phyloP scores from a whole-genome alignment of 2,329 filamentous ascomycete genomes.

The Dactylellina parvicollis region DNA sequence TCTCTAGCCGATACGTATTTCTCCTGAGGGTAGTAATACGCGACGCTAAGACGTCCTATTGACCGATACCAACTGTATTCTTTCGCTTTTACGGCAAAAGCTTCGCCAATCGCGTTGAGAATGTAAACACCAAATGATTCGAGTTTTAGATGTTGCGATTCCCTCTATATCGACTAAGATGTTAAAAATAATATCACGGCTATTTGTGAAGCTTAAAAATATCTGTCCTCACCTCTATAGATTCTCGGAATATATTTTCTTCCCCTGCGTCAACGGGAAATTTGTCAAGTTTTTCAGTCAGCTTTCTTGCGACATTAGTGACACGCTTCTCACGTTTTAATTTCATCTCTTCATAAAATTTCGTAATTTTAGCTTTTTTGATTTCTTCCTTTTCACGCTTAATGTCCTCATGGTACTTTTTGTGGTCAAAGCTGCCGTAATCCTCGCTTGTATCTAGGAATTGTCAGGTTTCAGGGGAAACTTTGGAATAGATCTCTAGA shows the following conservation, averaged over 20 bases:
- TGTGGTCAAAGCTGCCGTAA: conserved; percentile 8
- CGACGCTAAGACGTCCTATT: conserved; percentile 17
- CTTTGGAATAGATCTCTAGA: neutral
- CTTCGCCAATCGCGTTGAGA: conserved; percentile 33
- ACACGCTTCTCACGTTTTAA: conserved; percentile 20
- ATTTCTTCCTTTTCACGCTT: neutral
- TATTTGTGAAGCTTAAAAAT: neutral
- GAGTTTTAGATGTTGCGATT: conserved; percentile 36
- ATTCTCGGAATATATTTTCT: conserved; percentile 2
- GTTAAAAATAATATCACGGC: neutral
- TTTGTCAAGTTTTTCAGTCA: conserved; percentile 10
- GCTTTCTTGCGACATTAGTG: conserved; percentile 15
- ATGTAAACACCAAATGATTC: conserved; percentile 46
- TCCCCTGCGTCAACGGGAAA: neutral
- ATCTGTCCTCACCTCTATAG: conserved; percentile 18
- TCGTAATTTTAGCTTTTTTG: conserved; percentile 5
- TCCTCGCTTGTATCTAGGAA: neutral
- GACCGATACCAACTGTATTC: conserved; percentile 31
- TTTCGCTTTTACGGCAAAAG: conserved; percentile 19
- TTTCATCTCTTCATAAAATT: conserved; percentile 24
- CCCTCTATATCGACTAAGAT: neutral
- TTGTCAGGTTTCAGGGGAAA: neutral
- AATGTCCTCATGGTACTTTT: conserved; percentile 10
- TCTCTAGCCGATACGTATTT: conserved; percentile 32
- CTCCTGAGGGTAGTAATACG: conserved; percentile 37